phyloP scores from a whole-genome alignment of 441 rosid genomes.

The Isatis lusitanica region DNA sequence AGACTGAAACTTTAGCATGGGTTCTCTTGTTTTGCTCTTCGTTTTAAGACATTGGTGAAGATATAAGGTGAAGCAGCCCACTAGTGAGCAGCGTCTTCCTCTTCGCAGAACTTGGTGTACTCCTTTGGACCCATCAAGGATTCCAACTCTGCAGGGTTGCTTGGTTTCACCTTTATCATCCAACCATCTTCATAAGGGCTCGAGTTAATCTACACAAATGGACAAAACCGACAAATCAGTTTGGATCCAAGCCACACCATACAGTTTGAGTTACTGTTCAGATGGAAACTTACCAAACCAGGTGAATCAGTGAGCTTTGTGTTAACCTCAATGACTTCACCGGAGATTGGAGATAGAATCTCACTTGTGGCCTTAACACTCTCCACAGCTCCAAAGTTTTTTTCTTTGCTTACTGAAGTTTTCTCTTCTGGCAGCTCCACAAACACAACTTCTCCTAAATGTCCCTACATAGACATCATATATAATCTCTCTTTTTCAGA shows the following conservation, averaged over 20 bases:
- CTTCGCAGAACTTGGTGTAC: slow-evolving; percentile 90
- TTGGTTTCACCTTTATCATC: slow-evolving; percentile 97
- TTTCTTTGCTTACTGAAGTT: slow-evolving; percentile 50
- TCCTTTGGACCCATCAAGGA: slow-evolving; percentile 78
- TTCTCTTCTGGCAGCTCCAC: slow-evolving; percentile 82
- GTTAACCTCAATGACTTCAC: slow-evolving; percentile 83
- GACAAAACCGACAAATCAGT: background rate
- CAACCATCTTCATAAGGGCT: slow-evolving; percentile 93
- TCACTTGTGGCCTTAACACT: slow-evolving; percentile 98
- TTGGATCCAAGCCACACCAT: background rate
- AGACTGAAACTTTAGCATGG: slow-evolving; percentile 12
- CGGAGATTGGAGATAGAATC: slow-evolving; percentile 79
- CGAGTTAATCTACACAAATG: slow-evolving; percentile 44
- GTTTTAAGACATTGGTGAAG: background rate
- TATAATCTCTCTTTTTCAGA: background rate
- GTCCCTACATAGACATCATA: slow-evolving; percentile 50
- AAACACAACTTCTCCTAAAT: slow-evolving; percentile 93
- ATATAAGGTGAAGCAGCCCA: background rate
- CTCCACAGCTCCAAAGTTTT: slow-evolving; percentile 87
- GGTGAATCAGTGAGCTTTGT: slow-evolving; percentile 67
- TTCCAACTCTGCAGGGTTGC: slow-evolving; percentile 68
- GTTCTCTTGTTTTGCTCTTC: slow-evolving; percentile 15
- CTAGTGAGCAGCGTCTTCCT: slow-evolving; percentile 92
- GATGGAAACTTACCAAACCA: slow-evolving; percentile 58
- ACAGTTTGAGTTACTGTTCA: background rate